A percentile compares a stretch with the other conserved stretches of the same genome.
Conservation (phyloP, 2,329 filamentous ascomycete genomes). For the Podosphaera fusca region DNA sequence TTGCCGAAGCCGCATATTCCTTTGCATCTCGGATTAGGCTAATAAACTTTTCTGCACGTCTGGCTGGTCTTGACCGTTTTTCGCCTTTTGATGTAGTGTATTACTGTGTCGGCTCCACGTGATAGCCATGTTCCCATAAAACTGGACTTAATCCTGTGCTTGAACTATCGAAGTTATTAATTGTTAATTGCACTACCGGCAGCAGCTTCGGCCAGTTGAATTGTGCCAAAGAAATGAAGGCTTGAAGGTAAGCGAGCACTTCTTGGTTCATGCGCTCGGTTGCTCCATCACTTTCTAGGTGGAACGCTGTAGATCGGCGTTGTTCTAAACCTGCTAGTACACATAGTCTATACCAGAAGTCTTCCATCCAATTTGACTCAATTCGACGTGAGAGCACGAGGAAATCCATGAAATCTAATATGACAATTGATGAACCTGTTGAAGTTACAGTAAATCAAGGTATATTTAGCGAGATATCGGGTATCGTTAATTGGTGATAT, state of each 20-base stretch:
- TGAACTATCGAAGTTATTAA: background rate
- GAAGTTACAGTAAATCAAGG: no score
- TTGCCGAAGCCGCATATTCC: background rate
- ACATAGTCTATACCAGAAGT: background rate
- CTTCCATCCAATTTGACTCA: background rate
- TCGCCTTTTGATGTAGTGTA: background rate
- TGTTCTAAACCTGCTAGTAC: background rate
- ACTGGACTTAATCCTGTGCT: background rate
- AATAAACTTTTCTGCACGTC: background rate
- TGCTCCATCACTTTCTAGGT: background rate
- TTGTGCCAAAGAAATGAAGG: background rate
- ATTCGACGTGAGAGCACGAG: background rate
- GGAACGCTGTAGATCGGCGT: background rate
- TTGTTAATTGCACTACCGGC: background rate
- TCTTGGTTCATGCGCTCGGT: background rate
- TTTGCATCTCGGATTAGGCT: background rate
- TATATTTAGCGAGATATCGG: no score
- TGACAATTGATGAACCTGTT: background rate
- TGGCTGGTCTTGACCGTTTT: background rate
- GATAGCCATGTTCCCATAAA: background rate
- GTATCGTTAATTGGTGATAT: no score
- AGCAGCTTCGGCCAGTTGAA: background rate
- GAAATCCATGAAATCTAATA: background rate
- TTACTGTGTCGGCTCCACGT: background rate
- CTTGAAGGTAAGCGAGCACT: background rate